Conservation (phyloP, 345 rosid species). For the Moringa oleifera region DNA sequence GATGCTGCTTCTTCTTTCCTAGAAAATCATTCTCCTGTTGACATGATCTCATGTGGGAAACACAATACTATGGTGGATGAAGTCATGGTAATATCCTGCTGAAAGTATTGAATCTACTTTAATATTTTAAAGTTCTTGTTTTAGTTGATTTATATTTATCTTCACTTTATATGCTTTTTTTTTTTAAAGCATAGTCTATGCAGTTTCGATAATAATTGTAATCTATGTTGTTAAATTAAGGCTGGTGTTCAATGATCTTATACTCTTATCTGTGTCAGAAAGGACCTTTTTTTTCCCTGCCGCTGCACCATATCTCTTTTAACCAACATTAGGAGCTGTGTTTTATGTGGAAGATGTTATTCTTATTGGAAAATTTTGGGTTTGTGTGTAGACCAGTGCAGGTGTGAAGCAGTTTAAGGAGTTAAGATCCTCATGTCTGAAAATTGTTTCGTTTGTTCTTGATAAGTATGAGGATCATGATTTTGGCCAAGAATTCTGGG, state of each 20-base stretch:
- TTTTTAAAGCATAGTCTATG: too few species aligned
- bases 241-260: neutral
- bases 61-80: constrained; percentile 22
- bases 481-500: constrained; percentile 76
- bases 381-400: constrained; percentile 42
- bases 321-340: neutral
- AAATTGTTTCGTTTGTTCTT: constrained; percentile 60
- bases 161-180: neutral
- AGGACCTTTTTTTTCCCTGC: too few species aligned
- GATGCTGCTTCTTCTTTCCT: constrained; percentile 26
- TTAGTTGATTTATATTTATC: constrained; percentile 7
- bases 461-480: constrained; percentile 75
- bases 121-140: too few species aligned
- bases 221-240: neutral
- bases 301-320: neutral
- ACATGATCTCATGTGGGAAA: constrained; percentile 24
- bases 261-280: neutral
- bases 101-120: neutral
- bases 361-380: neutral
- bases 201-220: too few species aligned
- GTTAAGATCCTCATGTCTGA: constrained; percentile 76
- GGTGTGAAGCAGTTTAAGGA: constrained; percentile 61
- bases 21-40: too few species aligned
- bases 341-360: neutral
- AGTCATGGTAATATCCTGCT: constrained; percentile 35